Base-by-base conservation (phyloP, 2,329 filamentous ascomycete species). In the Penicillium sp. region DNA sequence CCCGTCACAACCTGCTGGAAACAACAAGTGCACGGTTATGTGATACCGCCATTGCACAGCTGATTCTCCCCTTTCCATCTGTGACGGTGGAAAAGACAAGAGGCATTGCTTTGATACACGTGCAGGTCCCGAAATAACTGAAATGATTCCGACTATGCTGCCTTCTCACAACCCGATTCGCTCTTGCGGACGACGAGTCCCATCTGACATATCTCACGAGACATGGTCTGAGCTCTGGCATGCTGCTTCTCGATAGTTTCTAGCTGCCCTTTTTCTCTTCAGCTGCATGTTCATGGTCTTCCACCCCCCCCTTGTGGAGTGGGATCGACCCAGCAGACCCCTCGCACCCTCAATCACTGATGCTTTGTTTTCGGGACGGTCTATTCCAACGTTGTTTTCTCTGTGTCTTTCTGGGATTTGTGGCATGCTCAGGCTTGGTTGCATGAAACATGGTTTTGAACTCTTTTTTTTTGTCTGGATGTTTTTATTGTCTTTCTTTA, bases 1-100 rank as follows among this genome's bases (percentile, higher is more conserved):
- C 74, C 93, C 94, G 1, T 88, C 88, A 71, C 92, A 97, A 79
- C 89, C 92, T 7, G 83, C 92, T 28, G 89, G 88, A 58, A 89
- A 89, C 59, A 87, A 87, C 71, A 97, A 96, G 80, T 98, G 95
- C 77, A 71, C 77, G 58, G 76, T 97, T 70, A 98, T 99, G 95
- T 99, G 83, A 84, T 71, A 73, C 30, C 62, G 22, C 10, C n/a
- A 3, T 51, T 35, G 3, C 48, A 22, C 19, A 11, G 11, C n/a
- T 28, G 11, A 46, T 19, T 16, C 13, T 33, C 38, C 37, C 14
- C 26, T 51, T 28, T 25, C 37, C 2, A 46, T 38, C 22, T 11
- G 30, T 22, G 28, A 35, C 14, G 11, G 8, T 35, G 48, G 48
- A 19, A 35, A 51, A 33, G 26, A n/a, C 8, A 14, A 30, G 45